phyloP scores from a whole-genome alignment of 805 yeast species.

The Saccharomyces mikatae region DNA sequence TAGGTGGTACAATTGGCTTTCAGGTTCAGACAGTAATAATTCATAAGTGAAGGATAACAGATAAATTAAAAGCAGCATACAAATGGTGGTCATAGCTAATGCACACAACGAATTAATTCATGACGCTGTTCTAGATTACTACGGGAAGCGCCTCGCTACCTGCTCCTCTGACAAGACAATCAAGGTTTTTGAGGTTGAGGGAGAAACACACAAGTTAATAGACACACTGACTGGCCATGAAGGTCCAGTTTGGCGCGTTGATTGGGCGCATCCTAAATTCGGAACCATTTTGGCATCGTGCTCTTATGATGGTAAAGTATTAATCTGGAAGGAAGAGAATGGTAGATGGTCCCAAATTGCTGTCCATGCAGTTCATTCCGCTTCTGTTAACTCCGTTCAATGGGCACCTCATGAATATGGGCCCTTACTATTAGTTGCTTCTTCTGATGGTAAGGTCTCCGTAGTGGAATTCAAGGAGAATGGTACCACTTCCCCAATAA shows the following conservation, averaged over 20 bases:
- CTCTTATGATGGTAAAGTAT: slow-evolving; percentile 89
- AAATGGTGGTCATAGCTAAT: slow-evolving; percentile 56
- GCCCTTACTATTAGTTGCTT: slow-evolving; percentile 80
- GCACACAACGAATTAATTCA: slow-evolving; percentile 91
- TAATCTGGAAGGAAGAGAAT: slow-evolving; percentile 91
- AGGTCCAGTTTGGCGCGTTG: slow-evolving; percentile 98
- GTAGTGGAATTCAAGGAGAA: slow-evolving; percentile 87
- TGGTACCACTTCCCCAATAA: slow-evolving; percentile 58
- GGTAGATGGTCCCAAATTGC: slow-evolving; percentile 83
- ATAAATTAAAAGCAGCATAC: background rate
- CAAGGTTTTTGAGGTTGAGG: slow-evolving; percentile 85
- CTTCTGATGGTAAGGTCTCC: slow-evolving; percentile 88
- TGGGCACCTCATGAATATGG: slow-evolving; percentile 99
- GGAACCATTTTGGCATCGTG: slow-evolving; percentile 92
- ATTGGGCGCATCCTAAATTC: slow-evolving; percentile 98
- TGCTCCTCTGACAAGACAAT: slow-evolving; percentile 95
- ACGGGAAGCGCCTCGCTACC: slow-evolving; percentile 92
- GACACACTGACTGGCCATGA: slow-evolving; percentile 90
- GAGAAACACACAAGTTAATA: slow-evolving; percentile 68
- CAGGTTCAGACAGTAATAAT: background rate
- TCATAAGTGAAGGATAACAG: background rate
- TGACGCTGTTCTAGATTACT: slow-evolving; percentile 94
- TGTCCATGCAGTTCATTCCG: slow-evolving; percentile 81
- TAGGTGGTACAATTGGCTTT: background rate
- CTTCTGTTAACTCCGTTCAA: slow-evolving; percentile 85